Evolutionary conservation across 2,329 filamentous ascomycete genomes (phyloP).

Genomic region (Xylariaceae sp.): DNA sequence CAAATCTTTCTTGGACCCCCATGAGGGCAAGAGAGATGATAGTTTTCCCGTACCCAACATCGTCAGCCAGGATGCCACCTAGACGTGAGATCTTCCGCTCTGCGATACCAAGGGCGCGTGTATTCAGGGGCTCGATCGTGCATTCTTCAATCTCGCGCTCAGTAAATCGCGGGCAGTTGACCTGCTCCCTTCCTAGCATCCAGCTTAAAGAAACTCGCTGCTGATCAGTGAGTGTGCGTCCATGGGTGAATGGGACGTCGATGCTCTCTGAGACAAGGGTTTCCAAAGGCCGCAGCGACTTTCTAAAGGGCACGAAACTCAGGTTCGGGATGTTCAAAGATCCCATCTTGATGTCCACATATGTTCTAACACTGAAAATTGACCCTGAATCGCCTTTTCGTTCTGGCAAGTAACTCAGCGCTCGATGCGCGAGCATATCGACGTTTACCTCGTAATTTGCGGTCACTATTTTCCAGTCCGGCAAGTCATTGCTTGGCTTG

Average conservation of each 20-base stretch:
- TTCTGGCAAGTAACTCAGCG: slow-evolving; percentile 10
- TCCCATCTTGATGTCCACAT: slow-evolving; percentile 4
- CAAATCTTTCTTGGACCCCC: slow-evolving; percentile 36
- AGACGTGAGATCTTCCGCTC: slow-evolving; percentile 35
- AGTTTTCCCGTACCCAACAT: slow-evolving; percentile 55
- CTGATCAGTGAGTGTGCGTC: slow-evolving; percentile 19
- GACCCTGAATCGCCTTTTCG: background rate
- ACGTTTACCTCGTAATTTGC: slow-evolving; percentile 26
- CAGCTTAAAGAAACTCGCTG: slow-evolving; percentile 43
- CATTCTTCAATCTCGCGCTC: slow-evolving; percentile 51
- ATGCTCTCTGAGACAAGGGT: background rate
- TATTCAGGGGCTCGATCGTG: slow-evolving; percentile 40
- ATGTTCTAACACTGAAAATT: background rate
- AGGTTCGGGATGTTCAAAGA: slow-evolving; percentile 26
- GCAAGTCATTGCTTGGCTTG: background rate
- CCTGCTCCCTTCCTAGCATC: slow-evolving; percentile 43
- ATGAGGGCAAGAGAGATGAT: slow-evolving; percentile 49
- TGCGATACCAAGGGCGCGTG: slow-evolving; percentile 45
- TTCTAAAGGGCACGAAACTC: slow-evolving; percentile 25
- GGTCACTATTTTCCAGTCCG: slow-evolving; percentile 17
- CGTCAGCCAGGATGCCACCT: slow-evolving; percentile 52
- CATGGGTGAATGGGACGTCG: background rate
- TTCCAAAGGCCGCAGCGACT: slow-evolving; percentile 19
- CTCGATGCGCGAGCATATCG: slow-evolving; percentile 21
- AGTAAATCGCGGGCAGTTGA: slow-evolving; percentile 33